phyloP scores from a whole-genome alignment of 768 basidiomycete genomes.

The Auriculariales sp. region DNA sequence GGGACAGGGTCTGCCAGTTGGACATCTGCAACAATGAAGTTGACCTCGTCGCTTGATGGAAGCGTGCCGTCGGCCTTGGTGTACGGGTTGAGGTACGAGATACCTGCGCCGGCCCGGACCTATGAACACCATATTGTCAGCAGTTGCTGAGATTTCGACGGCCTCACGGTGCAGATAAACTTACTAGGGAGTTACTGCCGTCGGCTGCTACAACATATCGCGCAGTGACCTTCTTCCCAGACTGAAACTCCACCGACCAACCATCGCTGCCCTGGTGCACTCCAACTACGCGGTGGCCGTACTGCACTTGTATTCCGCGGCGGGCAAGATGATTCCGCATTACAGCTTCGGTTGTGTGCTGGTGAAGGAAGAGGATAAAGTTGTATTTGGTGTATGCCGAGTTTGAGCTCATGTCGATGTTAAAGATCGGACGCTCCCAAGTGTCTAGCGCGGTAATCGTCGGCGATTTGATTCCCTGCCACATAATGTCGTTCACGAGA shows the following conservation, averaged over 20 bases:
- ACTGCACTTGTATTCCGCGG: neutral
- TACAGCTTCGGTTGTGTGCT: neutral
- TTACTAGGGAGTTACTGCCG: neutral
- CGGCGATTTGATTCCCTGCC: no score
- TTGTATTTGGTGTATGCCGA: neutral
- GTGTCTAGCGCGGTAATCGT: no score
- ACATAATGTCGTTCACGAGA: no score
- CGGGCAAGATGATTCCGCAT: neutral
- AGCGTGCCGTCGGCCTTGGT: neutral
- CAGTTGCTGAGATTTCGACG: neutral
- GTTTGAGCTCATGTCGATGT: neutral
- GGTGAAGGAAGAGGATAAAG: neutral
- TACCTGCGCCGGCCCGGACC: neutral
- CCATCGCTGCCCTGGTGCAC: neutral
- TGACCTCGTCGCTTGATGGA: neutral
- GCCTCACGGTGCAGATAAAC: neutral
- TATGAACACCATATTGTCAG: neutral
- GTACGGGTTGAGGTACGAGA: neutral
- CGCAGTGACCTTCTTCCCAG: neutral
- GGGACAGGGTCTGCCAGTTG: neutral
- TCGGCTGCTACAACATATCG: neutral
- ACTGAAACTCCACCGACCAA: neutral
- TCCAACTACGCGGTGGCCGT: neutral
- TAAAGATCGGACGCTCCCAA: neutral
- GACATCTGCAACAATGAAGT: neutral